Percentiles rank a stretch among this genome's conserved stretches.
Evolutionary conservation across 2,329 filamentous ascomycete genomes (phyloP).

Genomic region (Thielaviopsis euricoi): DNA sequence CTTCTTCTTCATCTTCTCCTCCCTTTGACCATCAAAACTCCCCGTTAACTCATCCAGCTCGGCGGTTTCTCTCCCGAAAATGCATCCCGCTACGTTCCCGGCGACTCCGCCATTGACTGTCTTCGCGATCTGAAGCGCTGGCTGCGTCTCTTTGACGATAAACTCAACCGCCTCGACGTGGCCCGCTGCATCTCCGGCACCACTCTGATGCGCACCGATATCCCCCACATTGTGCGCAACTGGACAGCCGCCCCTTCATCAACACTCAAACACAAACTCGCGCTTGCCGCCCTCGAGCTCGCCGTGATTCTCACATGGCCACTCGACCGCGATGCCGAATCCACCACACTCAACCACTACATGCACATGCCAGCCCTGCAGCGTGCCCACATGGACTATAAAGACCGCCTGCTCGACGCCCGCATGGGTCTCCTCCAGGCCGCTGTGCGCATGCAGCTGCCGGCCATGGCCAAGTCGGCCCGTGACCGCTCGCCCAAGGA

Average conservation of each 20-base stretch:
- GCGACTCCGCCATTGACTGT: slow-evolving; percentile 83
- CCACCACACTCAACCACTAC: slow-evolving; percentile 86
- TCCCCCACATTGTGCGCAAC: slow-evolving; percentile 72
- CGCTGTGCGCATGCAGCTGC: slow-evolving; percentile 63
- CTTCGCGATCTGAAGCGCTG: slow-evolving; percentile 88
- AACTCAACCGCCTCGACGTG: slow-evolving; percentile 85
- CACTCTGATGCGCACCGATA: slow-evolving; percentile 77
- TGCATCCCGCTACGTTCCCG: slow-evolving; percentile 70
- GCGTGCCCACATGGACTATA: slow-evolving; percentile 77
- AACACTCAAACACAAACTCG: slow-evolving; percentile 61
- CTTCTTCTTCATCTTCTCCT: no score
- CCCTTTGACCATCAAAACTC: no score
- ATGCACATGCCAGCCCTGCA: slow-evolving; percentile 80
- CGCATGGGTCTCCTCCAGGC: slow-evolving; percentile 62
- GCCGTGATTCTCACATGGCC: slow-evolving; percentile 92
- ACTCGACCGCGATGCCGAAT: slow-evolving; percentile 58
- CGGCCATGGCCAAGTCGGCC: slow-evolving; percentile 65
- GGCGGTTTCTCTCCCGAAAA: slow-evolving; percentile 69
- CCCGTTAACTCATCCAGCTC: slow-evolving; percentile 39
- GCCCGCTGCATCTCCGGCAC: slow-evolving; percentile 82
- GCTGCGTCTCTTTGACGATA: slow-evolving; percentile 88
- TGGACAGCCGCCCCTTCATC: slow-evolving; percentile 62
- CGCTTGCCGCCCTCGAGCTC: slow-evolving; percentile 75
- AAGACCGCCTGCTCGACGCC: slow-evolving; percentile 75
- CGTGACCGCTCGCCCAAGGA: slow-evolving; percentile 65